Evolutionary conservation across 257 asterid species (phyloP).

Genomic region (Salvia hispanica): DNA sequence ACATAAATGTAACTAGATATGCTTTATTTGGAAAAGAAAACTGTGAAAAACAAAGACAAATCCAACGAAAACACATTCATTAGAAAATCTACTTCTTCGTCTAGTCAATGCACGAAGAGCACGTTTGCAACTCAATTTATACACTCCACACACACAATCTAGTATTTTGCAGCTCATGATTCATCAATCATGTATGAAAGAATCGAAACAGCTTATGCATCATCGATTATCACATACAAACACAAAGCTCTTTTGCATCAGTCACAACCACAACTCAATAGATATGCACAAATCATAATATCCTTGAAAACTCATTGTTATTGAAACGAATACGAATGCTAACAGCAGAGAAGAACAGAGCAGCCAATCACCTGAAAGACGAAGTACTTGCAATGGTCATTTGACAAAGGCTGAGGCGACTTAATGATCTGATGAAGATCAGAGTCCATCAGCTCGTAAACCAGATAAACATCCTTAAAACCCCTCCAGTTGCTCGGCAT

Average conservation of each 20-base stretch:
- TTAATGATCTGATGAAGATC: constrained; percentile 49
- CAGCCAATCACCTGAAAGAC: constrained; percentile 38
- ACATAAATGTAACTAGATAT: background rate
- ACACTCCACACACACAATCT: background rate
- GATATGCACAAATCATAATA: background rate
- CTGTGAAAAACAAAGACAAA: background rate
- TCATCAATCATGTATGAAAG: background rate
- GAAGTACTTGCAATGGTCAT: constrained; percentile 47
- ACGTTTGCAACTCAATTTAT: background rate
- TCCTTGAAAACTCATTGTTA: background rate
- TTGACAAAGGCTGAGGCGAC: constrained; percentile 40
- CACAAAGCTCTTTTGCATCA: background rate
- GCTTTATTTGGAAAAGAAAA: background rate
- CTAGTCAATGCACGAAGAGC: background rate
- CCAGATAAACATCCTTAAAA: constrained; percentile 47
- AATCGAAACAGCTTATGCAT: background rate
- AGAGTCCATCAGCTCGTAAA: constrained; percentile 47
- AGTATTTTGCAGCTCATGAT: background rate
- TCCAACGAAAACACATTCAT: background rate
- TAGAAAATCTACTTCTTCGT: background rate
- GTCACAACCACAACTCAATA: background rate
- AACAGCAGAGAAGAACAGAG: constrained; percentile 3
- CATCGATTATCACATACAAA: background rate
- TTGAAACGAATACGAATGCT: background rate
- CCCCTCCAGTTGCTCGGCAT: constrained; percentile 39